Evolutionary conservation across 208 protist species (phyloP).

Genomic region (Leptomonas seymouri): DNA sequence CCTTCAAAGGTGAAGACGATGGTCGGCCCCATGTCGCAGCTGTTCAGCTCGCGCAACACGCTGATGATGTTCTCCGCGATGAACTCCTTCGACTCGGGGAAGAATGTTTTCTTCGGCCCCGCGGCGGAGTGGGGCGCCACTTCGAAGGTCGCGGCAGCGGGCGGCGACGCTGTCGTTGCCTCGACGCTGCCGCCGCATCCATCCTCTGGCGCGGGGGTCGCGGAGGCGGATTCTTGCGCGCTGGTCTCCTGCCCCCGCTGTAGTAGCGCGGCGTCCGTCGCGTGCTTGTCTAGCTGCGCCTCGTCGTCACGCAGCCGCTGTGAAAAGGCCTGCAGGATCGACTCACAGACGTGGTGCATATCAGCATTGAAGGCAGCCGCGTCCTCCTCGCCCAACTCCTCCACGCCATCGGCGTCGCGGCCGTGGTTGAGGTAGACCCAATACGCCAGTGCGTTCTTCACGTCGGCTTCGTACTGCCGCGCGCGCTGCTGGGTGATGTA

Average conservation of each 20-base stretch:
- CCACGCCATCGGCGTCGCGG: constrained; percentile 43
- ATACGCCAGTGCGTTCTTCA: constrained; percentile 82
- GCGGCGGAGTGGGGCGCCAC: constrained; percentile 4
- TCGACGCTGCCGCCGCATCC: constrained; percentile 15
- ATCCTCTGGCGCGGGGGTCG: constrained; percentile 2
- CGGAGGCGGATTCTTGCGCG: constrained; percentile 8
- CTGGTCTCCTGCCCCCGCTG: constrained; percentile 21
- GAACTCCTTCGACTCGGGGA: constrained; percentile 87
- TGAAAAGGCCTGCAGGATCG: constrained; percentile 74
- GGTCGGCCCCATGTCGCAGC: constrained; percentile 85
- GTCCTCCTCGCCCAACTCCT: constrained; percentile 40
- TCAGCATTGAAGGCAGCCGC: constrained; percentile 46
- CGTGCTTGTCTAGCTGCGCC: constrained; percentile 60
- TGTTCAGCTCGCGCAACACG: constrained; percentile 90
- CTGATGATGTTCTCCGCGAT: constrained; percentile 81
- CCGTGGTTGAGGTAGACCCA: constrained; percentile 73
- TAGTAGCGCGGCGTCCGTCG: constrained; percentile 47
- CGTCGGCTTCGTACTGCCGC: constrained; percentile 83
- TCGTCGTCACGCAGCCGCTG: constrained; percentile 78
- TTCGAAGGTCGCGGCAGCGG: neutral
- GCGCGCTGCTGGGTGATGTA: constrained; percentile 87
- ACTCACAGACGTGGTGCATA: constrained; percentile 53
- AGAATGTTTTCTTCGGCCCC: constrained; percentile 34
- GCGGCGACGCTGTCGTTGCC: neutral
- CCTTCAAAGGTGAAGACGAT: constrained; percentile 93